Evolutionary conservation across 371 early-diverging fungal species (phyloP), one percentile per base, ranked within the genome.

Genomic region (Globomyces sp.): DNA sequence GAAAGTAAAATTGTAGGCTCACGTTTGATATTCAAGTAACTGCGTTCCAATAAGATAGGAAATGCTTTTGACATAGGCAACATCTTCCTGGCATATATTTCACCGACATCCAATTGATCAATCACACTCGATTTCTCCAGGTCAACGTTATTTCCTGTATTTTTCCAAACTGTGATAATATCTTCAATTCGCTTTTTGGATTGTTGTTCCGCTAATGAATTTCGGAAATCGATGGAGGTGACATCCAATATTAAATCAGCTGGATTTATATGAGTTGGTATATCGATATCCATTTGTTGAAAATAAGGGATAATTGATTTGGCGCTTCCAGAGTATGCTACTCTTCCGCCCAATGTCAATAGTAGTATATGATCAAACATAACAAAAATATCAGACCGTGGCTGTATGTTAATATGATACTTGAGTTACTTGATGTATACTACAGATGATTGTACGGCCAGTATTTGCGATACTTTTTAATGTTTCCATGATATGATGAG

Each of bases 401-500:
- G 24, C 24, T 24, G 24, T 24, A 24, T 24, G 24, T 24, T 24
- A 24, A 24, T 24, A 24, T 24, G 24, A 24, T 24, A 24, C 24
- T 24, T 24, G 24, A 24, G 24, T 24, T 24, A 24, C 24, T 24
- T 76, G 81, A 71, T 99, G 98, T 44, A 97, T 95, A 6, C 94
- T 94, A 71, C 92, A 90, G 3, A 97, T 80, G 39, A 99, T 86
- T 0, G 97, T 96, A 37, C 94, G 88, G 53, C 58, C 58, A 9
- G 44, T 58, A 2, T 58, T 37, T 10, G 50, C 24, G n/a, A 53
- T 36, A 5, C 44, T 9, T 4, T 51, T 37, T 40, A 52, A 43
- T 13, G 24, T 36, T 11, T 49, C 60, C 57, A 36, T 44, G 40
- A 55, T 42, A 41, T 65, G 51, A 37, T 57, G 50, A 8, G 57